Evolutionary conservation across 2,329 filamentous ascomycete genomes (phyloP), one percentile per base, ranked within the genome.

Genomic region (Neophaeococcomyces mojaviensis): DNA sequence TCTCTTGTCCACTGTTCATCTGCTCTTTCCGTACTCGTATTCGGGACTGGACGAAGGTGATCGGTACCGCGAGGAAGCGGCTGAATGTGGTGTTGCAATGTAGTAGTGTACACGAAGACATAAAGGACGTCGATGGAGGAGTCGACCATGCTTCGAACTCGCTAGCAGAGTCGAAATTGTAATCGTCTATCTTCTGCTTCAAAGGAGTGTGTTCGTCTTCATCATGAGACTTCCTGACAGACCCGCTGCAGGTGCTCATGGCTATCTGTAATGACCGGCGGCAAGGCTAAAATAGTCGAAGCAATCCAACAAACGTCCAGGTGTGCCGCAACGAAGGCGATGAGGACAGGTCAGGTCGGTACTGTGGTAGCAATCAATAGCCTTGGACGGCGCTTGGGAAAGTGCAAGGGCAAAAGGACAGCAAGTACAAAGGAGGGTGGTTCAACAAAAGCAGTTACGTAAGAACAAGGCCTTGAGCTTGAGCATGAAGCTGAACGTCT

Each of bases 181-280:
- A 39, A 9, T 39, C 15, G 26, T 46, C 35, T 20, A 39, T 3
- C 10, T 46, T 46, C 22, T 46, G 34, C 20, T n/a, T 16, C 43
- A 39, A 20, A 24, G 30, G 43, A 39, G 35, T 39, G 35, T 8
- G 15, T 34, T 39, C 43, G 20, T 33, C 13, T 2, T 39, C 43
- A 24, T 46, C 35, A 26, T 46, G 28, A 22, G 39, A 39, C 15
- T 16, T 46, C 16, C 43, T 39, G 16, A 39, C 43, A 46, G 35
- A 39, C 26, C 35, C 35, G 36, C 43, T 46, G 43, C 35, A 46
- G 26, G 43, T 39, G 15, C 18, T 33, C 43, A 46, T 46, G 19
- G 15, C 18, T 15, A 7, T 35, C n/a, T 5, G 33, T 35, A 35
- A n/a, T 15, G n/a, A 35, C n/a, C 18, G 18, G 13, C 5, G 33